Base-by-base conservation (phyloP, 495 filamentous ascomycete genomes). In the Daldinia loculata region DNA sequence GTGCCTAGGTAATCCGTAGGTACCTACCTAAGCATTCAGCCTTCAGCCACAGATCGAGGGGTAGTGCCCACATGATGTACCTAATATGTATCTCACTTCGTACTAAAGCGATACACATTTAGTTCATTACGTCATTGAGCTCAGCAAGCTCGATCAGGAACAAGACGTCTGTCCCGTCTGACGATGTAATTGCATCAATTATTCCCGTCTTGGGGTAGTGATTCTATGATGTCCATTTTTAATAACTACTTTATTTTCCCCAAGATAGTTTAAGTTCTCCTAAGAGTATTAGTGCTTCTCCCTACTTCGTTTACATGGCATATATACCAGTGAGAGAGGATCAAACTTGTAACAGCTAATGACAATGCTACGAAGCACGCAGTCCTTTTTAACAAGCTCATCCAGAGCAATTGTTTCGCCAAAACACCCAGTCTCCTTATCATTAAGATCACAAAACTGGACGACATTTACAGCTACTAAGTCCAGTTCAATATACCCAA, bases 361-460 rank as follows among this genome's bases (percentile, higher is more conserved):
- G 29, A 76, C 36, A 41, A 83, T 83, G 80, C 66, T 83, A 63
- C 80, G 80, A 53, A 74, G 72, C 66, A 73, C 81, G 22, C 76
- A 78, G 68, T 76, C 72, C 57, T 52, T 79, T 14, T 56, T 80
- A 30, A 67, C 71, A 62, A 73, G 63, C 63, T 70, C 77, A 8
- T 58, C 72, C 11, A 76, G 70, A 70, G 64, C 59, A 48, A 48
- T 74, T 45, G 45, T 58, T 27, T 62, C 69, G 1, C 41, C 38
- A 17, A 69, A 53, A 38, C 3, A 36, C 24, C n/a, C 66, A 15
- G 50, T 57, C 17, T 71, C 64, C 4, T 58, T 74, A 52, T 41
- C 72, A 29, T 14, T 30, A 66, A 62, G 61, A 30, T 51, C 36
- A 27, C 19, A 53, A 19, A 12, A 22, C 2, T 30, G 52, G 62